Conservation (phyloP, 257 asterid species). For the Oldenlandia corymbosa region DNA sequence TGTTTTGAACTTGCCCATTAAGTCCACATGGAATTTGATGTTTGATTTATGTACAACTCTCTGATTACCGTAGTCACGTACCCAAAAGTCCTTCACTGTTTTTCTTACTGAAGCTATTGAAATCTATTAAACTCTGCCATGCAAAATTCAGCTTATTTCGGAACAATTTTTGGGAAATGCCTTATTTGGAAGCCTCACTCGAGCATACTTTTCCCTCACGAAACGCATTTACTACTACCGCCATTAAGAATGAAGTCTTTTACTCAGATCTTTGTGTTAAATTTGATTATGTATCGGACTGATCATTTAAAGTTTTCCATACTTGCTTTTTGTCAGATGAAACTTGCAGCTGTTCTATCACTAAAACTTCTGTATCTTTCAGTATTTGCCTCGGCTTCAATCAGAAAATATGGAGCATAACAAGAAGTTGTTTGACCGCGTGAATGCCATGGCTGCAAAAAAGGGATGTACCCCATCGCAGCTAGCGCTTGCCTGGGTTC, state of each 20-base stretch:
- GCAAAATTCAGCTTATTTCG: too few species aligned
- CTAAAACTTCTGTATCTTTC: not conserved
- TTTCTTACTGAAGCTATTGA: not conserved
- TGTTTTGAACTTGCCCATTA: not conserved
- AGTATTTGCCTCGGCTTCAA: slow-evolving; percentile 38
- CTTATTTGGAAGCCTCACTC: too few species aligned
- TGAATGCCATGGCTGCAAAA: slow-evolving; percentile 27
- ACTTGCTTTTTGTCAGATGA: too few species aligned
- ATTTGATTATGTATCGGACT: not conserved
- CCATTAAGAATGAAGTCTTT: not conserved
- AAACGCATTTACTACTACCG: not conserved
- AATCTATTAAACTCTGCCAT: too few species aligned
- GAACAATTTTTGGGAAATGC: too few species aligned
- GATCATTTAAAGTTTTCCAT: not conserved
- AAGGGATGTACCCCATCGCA: slow-evolving; percentile 50
- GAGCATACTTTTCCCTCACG: too few species aligned
- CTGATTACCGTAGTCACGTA: too few species aligned
- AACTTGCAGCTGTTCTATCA: not conserved
- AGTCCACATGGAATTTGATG: not conserved
- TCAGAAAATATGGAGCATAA: slow-evolving; percentile 39
- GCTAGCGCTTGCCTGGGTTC: slow-evolving; percentile 55
- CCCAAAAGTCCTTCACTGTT: not conserved
- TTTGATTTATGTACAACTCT: not conserved
- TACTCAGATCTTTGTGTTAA: not conserved
- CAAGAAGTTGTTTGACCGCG: slow-evolving; percentile 26